Base-by-base conservation (phyloP, 805 yeast genomes). In the Wickerhamiella sergipiensis region DNA sequence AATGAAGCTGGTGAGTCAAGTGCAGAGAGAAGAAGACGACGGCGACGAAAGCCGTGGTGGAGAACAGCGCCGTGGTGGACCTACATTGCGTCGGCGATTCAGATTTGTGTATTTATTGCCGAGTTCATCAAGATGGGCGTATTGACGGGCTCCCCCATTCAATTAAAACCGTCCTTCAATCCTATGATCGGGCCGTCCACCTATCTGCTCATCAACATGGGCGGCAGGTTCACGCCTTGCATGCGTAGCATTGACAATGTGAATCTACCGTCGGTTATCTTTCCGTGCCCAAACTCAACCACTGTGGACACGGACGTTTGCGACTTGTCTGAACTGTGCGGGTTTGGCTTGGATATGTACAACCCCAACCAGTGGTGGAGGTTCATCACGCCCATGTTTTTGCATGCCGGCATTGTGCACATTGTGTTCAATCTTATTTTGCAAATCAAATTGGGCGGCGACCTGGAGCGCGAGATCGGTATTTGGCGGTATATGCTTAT, bases 111-210 rank as follows among this genome's bases (percentile, higher is more conserved):
- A 8, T 83, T 83, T 59, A 71, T 81, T 7, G 81, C 73, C 12
- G 88, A 83, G 61, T 64, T 83, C 36, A 74, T 70, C 10, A 68
- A 67, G 51, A 78, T 79, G 84, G 74, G 78, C 6, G 58, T 62
- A 6, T 67, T 77, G 44, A 82, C 88, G 0, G 85, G 85, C 2
- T 71, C 76, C 15, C 78, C 82, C 3, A 73, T 83, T 53, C 85
- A 79, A 60, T 79, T 85, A 0, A 64, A 79, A 57, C 89, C 89
- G 5, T 75, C 78, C 53, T 80, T 83, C 68, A 83, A 83, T 61
- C 89, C 88, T 6, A 82, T 83, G 88, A 62, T 83, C 24, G 89
- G 89, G 1, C 89, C 89, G 12, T 80, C 86, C 2, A 67, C 81
- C 0, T 80, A 80, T 58, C 68, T 81, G 1, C 72, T 78, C 59